These are phyloP conservation scores for Lycium barbarum DNA, from an alignment of 257 asterid species.

Conservation along the genomic window DNA sequence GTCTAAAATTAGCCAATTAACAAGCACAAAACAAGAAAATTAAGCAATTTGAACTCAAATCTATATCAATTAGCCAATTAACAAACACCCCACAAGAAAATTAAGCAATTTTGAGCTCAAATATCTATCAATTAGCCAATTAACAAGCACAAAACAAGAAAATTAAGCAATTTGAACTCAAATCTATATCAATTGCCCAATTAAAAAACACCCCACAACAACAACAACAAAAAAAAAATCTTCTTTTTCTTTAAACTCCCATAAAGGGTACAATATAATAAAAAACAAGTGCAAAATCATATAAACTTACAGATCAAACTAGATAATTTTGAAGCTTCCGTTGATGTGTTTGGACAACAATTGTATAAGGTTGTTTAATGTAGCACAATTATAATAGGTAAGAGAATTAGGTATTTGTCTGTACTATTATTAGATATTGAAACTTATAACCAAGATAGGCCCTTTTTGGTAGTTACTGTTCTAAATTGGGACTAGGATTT, in stretches of 20 bases:
- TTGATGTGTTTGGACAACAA: conserved; percentile 10
- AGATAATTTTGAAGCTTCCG: background rate
- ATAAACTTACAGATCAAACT: conserved; percentile 20
- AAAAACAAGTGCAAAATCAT: background rate
- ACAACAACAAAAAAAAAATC: conserved; percentile 25
- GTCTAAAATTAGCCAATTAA: background rate
- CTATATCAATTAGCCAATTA: conserved; percentile 10
- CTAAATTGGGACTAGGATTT: background rate
- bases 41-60: conserved; percentile 41
- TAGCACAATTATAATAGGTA: background rate
- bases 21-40: conserved; percentile 10
- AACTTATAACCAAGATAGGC: background rate
- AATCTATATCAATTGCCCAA: conserved; percentile 15
- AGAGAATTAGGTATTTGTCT: conserved; percentile 18
- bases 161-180: conserved; percentile 42
- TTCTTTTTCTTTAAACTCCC: background rate
- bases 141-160: background rate
- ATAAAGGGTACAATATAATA: background rate
- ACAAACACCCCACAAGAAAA: conserved; percentile 24
- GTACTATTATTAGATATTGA: background rate
- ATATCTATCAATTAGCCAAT: conserved; percentile 12
- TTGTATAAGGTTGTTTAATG: background rate
- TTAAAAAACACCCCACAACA: background rate
- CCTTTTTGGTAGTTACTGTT: background rate
- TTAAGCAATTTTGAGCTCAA: conserved; percentile 41